phyloP scores from a whole-genome alignment of 768 basidiomycete genomes.

The Pholiota microspora region DNA sequence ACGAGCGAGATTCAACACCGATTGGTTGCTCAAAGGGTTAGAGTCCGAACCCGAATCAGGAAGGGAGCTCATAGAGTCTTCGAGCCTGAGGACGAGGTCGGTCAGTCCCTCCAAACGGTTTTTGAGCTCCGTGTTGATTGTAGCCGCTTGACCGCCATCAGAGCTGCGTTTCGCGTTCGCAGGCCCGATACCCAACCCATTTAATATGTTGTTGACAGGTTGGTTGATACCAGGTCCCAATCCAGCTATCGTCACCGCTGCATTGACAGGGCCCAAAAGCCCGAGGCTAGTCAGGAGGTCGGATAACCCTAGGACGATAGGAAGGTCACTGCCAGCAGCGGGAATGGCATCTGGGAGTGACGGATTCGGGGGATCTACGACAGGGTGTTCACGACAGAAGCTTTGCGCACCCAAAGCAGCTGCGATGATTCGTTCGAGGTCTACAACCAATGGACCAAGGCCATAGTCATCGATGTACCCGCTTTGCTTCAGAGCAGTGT shows the following conservation, averaged over 20 bases:
- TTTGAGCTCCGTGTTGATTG: constrained; percentile 17
- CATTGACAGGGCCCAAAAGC: constrained; percentile 11
- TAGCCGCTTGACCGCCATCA: background rate
- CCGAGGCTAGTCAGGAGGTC: constrained; percentile 13
- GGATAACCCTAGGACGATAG: constrained; percentile 17
- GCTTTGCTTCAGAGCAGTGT: constrained; percentile 3
- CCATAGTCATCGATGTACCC: constrained; percentile 1
- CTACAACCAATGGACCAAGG: constrained; percentile 8
- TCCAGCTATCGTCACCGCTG: constrained; percentile 13
- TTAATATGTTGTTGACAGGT: constrained; percentile 11
- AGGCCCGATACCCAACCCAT: constrained; percentile 13
- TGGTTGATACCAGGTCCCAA: constrained; percentile 9
- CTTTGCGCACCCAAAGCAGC: constrained; percentile 12
- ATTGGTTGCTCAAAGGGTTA: background rate
- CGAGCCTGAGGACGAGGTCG: constrained; percentile 18
- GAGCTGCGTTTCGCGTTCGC: constrained; percentile 13
- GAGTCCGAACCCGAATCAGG: background rate
- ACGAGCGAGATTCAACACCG: constrained; percentile 4
- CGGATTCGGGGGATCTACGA: background rate
- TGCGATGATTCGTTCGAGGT: constrained; percentile 10
- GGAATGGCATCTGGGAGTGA: background rate
- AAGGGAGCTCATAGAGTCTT: constrained; percentile 7
- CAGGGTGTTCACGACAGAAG: constrained; percentile 10
- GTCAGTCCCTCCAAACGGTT: constrained; percentile 17
- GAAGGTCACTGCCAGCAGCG: background rate